Evolutionary conservation across 768 basidiomycete genomes (phyloP).

Genomic region (Suillus americanus): DNA sequence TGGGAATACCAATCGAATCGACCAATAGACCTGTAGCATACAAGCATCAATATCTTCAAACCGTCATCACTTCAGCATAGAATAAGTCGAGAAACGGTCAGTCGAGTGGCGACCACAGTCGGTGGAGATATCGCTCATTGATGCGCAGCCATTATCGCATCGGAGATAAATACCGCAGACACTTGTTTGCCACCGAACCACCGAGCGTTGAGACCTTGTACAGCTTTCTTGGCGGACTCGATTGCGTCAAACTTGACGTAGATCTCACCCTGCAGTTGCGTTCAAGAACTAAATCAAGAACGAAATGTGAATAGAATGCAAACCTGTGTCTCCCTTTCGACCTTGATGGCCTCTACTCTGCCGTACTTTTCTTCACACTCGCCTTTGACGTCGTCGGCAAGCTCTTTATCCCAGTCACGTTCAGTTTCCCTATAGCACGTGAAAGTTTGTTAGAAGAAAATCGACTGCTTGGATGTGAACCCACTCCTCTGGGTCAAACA

Average conservation of each 20-base stretch:
- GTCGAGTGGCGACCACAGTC: slow-evolving; percentile 6
- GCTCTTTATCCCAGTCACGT: slow-evolving; percentile 93
- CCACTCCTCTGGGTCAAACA: slow-evolving; percentile 97
- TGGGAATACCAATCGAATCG: slow-evolving; percentile 31
- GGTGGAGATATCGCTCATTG: slow-evolving; percentile 44
- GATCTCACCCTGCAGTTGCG: slow-evolving; percentile 81
- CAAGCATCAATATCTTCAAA: slow-evolving; percentile 31
- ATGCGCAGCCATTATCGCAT: slow-evolving; percentile 92
- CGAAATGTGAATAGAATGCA: slow-evolving; percentile 20
- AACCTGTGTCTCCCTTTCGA: slow-evolving; percentile 93
- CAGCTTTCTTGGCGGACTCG: slow-evolving; percentile 78
- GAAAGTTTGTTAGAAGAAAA: slow-evolving; percentile 10
- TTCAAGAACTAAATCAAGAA: slow-evolving; percentile 11
- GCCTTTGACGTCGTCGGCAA: slow-evolving; percentile 93
- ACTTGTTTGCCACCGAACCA: slow-evolving; percentile 96
- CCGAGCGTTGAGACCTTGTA: slow-evolving; percentile 90
- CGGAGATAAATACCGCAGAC: slow-evolving; percentile 85
- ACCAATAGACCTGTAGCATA: slow-evolving; percentile 27
- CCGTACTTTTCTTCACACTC: slow-evolving; percentile 95
- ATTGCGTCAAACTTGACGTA: slow-evolving; percentile 88
- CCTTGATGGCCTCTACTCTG: slow-evolving; percentile 79
- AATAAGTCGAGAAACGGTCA: slow-evolving; percentile 25
- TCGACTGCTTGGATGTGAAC: slow-evolving; percentile 26
- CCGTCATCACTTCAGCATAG: slow-evolving; percentile 27
- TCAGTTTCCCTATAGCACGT: slow-evolving; percentile 76